Evolutionary conservation across 345 rosid species (phyloP), one percentile per base, ranked within the genome.

Genomic region (Brassica juncea): DNA sequence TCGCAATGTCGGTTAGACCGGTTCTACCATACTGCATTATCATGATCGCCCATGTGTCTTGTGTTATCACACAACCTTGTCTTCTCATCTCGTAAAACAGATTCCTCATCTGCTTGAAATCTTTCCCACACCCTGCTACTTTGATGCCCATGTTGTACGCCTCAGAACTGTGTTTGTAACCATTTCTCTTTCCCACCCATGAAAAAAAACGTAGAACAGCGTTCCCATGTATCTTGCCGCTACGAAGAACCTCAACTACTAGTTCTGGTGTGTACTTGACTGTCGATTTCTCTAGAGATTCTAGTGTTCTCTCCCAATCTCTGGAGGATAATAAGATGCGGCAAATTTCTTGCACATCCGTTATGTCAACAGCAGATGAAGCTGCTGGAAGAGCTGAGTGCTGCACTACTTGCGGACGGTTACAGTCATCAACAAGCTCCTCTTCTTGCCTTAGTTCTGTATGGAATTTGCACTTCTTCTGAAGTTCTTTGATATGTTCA

Each of bases 141-240:
- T 93, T 94, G 71, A 94, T 92, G 25, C 91, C 91, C 90, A 87
- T 87, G 88, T 87, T 92, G 81, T 94, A 94, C n/a, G 98, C 87
- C 75, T 87, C 96, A 11, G 87, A 8, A 59, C 86, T 89, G 82
- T 90, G 97, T 57, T 57, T 47, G 83, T 89, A 94, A 35, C 86
- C 93, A 68, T 58, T 72, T 84, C 66, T 92, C 83, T 83, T 87
- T 55, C 86, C 88, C 32, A 89, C 88, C 97, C 97, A 92, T 14
- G 90, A 82, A 77, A 92, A 92, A 85, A 90, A 93, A 66, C 81
- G 86, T 57, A 89, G 66, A 71, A 88, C 91, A n/a, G 85, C 76
- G 27, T 82, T 86, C 14, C 93, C 90, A 6, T 86, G 94, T 66
- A 85, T 79, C 52, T 60, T 77, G 44, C 80, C 75, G 35, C 74